phyloP scores from a whole-genome alignment of 2,329 filamentous ascomycete genomes.

The Zymoseptoria pseudotritici region DNA sequence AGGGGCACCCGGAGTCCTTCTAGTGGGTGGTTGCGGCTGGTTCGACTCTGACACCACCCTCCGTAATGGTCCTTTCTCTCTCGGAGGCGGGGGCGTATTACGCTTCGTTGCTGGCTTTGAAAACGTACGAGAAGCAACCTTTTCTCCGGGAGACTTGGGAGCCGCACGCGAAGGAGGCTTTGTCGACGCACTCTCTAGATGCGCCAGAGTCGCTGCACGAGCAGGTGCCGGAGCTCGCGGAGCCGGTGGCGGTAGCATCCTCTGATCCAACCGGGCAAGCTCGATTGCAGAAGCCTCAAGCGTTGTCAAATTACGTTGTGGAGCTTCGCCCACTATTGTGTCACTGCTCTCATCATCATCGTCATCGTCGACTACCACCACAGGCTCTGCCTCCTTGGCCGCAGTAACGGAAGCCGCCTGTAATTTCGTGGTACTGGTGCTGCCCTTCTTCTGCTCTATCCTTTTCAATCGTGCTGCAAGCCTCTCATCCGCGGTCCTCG shows the following conservation, averaged over 20 bases:
- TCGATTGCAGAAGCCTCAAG: constrained; percentile 11
- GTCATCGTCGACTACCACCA: constrained; percentile 5
- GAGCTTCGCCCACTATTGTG: not conserved
- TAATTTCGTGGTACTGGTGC: constrained; percentile 11
- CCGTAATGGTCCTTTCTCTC: constrained; percentile 10
- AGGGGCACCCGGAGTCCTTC: constrained; percentile 22
- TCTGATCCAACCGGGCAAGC: constrained; percentile 13
- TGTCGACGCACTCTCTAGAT: not conserved
- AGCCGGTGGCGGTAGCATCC: constrained; percentile 14
- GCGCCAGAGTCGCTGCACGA: not conserved
- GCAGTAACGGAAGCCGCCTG: not conserved
- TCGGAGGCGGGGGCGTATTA: not conserved
- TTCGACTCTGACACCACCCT: constrained; percentile 15
- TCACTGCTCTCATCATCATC: not conserved
- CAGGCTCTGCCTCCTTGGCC: constrained; percentile 1
- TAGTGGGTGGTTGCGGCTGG: not conserved
- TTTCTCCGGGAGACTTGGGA: not conserved
- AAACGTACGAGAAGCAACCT: not conserved
- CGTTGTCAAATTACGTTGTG: not conserved
- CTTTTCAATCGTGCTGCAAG: constrained; percentile 25
- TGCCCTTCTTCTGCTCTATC: constrained; percentile 21
- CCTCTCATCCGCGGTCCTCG: constrained; percentile 17
- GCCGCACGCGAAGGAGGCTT: not conserved
- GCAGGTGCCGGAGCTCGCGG: not conserved
- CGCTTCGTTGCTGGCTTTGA: not conserved